phyloP scores from a whole-genome alignment of 2,329 filamentous ascomycete genomes.

The Sarocladium brachiariae region DNA sequence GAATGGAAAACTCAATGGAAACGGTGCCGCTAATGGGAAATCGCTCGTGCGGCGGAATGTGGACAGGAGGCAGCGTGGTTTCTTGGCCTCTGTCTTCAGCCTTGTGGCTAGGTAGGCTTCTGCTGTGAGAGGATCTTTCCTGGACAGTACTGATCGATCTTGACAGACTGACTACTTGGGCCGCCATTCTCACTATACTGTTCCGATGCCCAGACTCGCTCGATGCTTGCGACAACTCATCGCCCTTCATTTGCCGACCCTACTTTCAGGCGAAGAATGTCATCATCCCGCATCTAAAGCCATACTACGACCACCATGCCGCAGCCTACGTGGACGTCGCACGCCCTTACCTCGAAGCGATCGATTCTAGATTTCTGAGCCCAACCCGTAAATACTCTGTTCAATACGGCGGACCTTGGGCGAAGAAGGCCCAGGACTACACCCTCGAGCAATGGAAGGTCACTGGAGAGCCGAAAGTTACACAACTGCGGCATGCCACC shows the following conservation, averaged over 20 bases:
- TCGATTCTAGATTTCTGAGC: conserved; percentile 58
- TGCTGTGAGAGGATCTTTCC: too few relatives aligned
- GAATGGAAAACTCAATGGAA: conserved; percentile 15
- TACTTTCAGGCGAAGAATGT: conserved; percentile 62
- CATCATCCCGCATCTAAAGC: conserved; percentile 68
- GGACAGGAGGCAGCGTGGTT: conserved; percentile 19
- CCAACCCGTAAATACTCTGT: conserved; percentile 62
- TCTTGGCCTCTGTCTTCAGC: conserved; percentile 36
- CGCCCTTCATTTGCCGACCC: conserved; percentile 74
- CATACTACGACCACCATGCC: conserved; percentile 80
- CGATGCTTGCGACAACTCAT: conserved; percentile 59
- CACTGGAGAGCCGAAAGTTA: conserved; percentile 67
- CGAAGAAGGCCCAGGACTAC: conserved; percentile 60
- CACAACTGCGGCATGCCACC: conserved; percentile 54
- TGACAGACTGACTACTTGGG: conserved; percentile 76
- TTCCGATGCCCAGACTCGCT: conserved; percentile 74
- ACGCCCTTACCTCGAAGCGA: conserved; percentile 64
- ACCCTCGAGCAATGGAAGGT: conserved; percentile 70
- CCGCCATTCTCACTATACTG: conserved; percentile 69
- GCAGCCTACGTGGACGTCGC: conserved; percentile 73
- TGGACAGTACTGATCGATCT: conserved; percentile 10
- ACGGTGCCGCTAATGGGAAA: conserved; percentile 22
- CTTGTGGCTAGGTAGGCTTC: conserved; percentile 45
- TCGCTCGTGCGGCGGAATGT: conserved; percentile 13
- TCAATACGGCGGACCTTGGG: conserved; percentile 68